These are phyloP conservation scores for Sporothrix humicola DNA, from an alignment of 2,329 filamentous ascomycete species.

Conservation along the genomic window DNA sequence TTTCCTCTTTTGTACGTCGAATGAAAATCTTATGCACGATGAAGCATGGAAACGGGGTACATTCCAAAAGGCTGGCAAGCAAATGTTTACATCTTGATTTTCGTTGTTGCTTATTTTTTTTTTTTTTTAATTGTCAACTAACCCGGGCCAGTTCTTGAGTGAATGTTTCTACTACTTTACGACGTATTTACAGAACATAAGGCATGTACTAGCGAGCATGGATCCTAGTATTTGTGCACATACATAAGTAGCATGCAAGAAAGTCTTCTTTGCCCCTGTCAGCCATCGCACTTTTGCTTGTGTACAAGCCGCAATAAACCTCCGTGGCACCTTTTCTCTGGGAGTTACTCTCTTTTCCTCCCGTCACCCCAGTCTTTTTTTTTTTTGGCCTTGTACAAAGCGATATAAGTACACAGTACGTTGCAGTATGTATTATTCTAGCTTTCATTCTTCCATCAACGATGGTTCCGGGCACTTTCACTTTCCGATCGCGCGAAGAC, in stretches of 20 bases:
- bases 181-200: not conserved
- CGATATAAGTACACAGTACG: too few species aligned
- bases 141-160: too few species aligned
- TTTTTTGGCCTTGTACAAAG: too few species aligned
- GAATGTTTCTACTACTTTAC: too few species aligned
- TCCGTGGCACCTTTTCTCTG: constrained; percentile 7
- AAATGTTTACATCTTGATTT: not conserved
- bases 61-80: not conserved
- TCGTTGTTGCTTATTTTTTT: not conserved
- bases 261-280: constrained; percentile 5
- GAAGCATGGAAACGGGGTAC: constrained; percentile 5
- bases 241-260: not conserved
- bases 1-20: not conserved
- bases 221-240: not conserved
- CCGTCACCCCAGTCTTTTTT: not conserved
- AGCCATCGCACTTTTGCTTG: not conserved
- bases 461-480: too few species aligned
- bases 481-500: constrained; percentile 4
- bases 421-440: too few species aligned
- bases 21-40: constrained; percentile 10
- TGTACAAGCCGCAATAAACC: not conserved
- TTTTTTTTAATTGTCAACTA: not conserved
- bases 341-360: not conserved
- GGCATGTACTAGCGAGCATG: too few species aligned
- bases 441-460: too few species aligned